Evolutionary conservation across 2,329 filamentous ascomycete genomes (phyloP), one percentile per base, ranked within the genome.

Genomic region (Camptophora hylomeconis): DNA sequence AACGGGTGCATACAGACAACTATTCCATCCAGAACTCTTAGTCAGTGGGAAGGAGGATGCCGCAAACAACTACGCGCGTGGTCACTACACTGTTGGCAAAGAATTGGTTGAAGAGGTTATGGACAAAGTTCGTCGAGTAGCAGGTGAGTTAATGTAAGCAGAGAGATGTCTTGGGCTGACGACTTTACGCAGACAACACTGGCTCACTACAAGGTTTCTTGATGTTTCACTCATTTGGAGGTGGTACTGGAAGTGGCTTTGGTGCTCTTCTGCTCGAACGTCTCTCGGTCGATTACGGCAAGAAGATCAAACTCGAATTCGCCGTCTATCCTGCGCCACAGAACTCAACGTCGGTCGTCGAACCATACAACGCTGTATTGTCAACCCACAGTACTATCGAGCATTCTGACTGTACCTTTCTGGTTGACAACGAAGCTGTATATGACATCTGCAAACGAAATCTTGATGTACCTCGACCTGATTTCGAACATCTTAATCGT

Each of bases 21-120:
- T 77, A 30, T 77, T 75, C 57, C 72, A 76, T 51, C 72, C 72
- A 12, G 72, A 76, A 50, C 57, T 71, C 41, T 57, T 77, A 56
- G 68, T 77, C 44, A 75, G 67, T 49, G 72, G 72, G 45, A 76
- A 76, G 56, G 72, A 77, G 50, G 72, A 77, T 57, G 72, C 72
- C 35, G 71, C 72, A 44, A 77, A 76, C 52, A 76, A 76, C 56
- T 77, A 77, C 57, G 72, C 72, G 39, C 67, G 72, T 56, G 72
- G 72, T 37, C 72, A 77, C 55, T 77, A 77, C 52, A 77, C 72
- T 24, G 67, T 76, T 46, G 72, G 72, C 46, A 77, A 76, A 57
- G 72, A 76, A 49, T 61, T 76, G 44, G 63, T 73, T 35, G 71
- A 75, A 45, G 63, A 58, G 31, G 72, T 75, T 33, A 62, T 75